A percentile compares a stretch with the other conserved stretches of the same genome.
Evolutionary conservation across 2,329 filamentous ascomycete species (phyloP).

Genomic region (Fusarium sp.): DNA sequence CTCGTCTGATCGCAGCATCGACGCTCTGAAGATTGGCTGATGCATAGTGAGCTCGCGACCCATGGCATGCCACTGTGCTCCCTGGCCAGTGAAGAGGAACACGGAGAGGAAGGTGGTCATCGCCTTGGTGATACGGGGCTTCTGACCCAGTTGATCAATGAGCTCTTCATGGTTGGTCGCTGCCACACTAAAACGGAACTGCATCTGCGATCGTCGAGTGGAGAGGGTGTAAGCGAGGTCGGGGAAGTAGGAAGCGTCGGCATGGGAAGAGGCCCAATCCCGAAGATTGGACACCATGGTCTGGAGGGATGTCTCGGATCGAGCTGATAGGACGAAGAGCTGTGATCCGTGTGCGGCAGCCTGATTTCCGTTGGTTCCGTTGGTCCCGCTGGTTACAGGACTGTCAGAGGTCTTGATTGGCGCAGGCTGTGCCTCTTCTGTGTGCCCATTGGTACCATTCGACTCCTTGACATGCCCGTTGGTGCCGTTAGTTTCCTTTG

Average conservation of each 20-base stretch:
- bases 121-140: conserved; percentile 18
- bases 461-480: not conserved
- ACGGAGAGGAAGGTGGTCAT: conserved; percentile 11
- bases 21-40: conserved; percentile 18
- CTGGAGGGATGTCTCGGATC: conserved; percentile 21
- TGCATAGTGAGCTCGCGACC: conserved; percentile 37
- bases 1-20: conserved; percentile 6
- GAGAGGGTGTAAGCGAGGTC: conserved; percentile 27
- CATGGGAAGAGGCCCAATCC: conserved; percentile 16
- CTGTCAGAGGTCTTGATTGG: not conserved
- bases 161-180: conserved; percentile 12
- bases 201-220: conserved; percentile 20
- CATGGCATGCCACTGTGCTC: conserved; percentile 53
- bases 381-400: not conserved
- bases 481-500: not conserved
- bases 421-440: not conserved
- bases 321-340: conserved; percentile 26
- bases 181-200: conserved; percentile 12
- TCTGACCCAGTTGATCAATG: conserved; percentile 6
- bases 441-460: not conserved
- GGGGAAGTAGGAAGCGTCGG: conserved; percentile 11
- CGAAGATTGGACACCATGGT: conserved; percentile 15
- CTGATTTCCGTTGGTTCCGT: not conserved
- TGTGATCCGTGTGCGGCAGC: not conserved
- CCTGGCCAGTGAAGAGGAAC: conserved; percentile 52